Evolutionary conservation across 352 stramenopile genomes (phyloP), one percentile per base, ranked within the genome.

Genomic region (Phytophthora syringae): DNA sequence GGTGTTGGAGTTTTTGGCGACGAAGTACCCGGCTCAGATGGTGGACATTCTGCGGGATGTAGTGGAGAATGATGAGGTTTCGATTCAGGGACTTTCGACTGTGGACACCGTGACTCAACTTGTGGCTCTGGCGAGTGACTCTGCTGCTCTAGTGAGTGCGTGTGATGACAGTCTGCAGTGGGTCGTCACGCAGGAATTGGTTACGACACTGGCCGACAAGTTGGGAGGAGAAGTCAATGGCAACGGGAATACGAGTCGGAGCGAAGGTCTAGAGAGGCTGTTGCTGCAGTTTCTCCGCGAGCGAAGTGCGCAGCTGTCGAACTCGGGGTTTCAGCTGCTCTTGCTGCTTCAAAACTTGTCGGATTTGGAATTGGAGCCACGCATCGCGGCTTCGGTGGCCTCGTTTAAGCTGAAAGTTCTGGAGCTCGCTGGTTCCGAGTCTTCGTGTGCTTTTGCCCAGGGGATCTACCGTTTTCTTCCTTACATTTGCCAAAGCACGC

Each of bases 141-240:
- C 74, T 5, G 47, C 65, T 5, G 37, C 66, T 10, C 53, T 90
- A 7, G 60, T 90, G 6, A 52, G 52, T 7, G 63, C 73, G 0
- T 80, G 82, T 37, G 83, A 89, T 44, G 78, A 87, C 22, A 89
- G 67, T 24, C 71, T 92, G 9, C 80, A 92, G 58, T 90, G 77
- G 65, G 69, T 92, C 9, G 47, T 92, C 13, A 89, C 84, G 15
- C 54, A 75, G 6, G 74, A 90, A 13, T 30, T 88, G 20, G 69
- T 89, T 13, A 34, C 27, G 2, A 48, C 49, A 12, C 49, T 92
- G 18, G 57, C 54, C 5, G 32, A 25, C 1, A 79, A 84, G 27
- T 50, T 81, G 11, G 49, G 27, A 25, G n/a, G 28, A 59, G 21
- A 61, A 25, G 9, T 18, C 13, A 42, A 50, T 27, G 44, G 56